phyloP scores from a whole-genome alignment of 2,329 filamentous ascomycete species.

The Verticillium longisporum region DNA sequence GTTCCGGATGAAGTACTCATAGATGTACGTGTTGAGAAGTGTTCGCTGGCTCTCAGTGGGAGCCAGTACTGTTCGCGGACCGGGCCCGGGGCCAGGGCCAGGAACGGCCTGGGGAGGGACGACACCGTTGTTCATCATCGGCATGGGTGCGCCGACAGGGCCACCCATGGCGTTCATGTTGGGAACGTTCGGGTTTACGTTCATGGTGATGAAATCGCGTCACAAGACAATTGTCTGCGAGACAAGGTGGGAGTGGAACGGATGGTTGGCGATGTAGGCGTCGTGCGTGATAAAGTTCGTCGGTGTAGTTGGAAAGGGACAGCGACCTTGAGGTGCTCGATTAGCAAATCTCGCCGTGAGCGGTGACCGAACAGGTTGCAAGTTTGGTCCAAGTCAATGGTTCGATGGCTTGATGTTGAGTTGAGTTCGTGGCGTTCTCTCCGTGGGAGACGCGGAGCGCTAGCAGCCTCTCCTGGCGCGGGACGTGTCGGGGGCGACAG shows the following conservation, averaged over 20 bases:
- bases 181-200: slow-evolving; percentile 54
- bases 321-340: neutral
- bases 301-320: neutral
- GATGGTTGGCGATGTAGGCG: slow-evolving; percentile 12
- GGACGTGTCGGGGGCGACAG: slow-evolving; percentile 3
- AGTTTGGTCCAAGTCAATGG: slow-evolving; percentile 9
- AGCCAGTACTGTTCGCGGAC: slow-evolving; percentile 12
- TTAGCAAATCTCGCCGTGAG: neutral
- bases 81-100: slow-evolving; percentile 4
- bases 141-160: slow-evolving; percentile 56
- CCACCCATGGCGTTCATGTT: slow-evolving; percentile 64
- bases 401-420: slow-evolving; percentile 15
- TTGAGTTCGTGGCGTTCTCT: slow-evolving; percentile 17
- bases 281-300: neutral
- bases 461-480: slow-evolving; percentile 4
- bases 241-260: slow-evolving; percentile 9
- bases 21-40: slow-evolving; percentile 78
- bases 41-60: slow-evolving; percentile 38
- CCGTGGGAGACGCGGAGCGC: slow-evolving; percentile 12
- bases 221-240: slow-evolving; percentile 33
- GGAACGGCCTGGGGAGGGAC: slow-evolving; percentile 21
- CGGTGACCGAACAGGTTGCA: slow-evolving; percentile 5
- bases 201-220: slow-evolving; percentile 24
- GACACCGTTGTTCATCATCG: slow-evolving; percentile 60
- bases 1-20: slow-evolving; percentile 85